These are phyloP conservation scores for Wallacemonas rigidus DNA, from an alignment of 208 protist genomes.

Conservation along the genomic window DNA sequence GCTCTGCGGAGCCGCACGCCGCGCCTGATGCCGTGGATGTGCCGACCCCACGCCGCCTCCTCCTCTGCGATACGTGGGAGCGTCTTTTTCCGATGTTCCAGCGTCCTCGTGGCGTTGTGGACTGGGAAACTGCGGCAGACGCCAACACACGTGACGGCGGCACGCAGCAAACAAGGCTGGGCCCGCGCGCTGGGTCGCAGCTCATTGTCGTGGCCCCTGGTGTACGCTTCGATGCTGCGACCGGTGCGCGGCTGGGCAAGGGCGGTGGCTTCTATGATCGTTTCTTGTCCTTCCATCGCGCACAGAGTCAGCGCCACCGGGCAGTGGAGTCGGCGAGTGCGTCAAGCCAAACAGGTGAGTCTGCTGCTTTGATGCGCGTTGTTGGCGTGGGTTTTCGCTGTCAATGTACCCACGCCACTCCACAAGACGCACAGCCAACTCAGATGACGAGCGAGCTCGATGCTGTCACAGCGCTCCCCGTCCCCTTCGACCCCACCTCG, in stretches of 20 bases:
- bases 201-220: conserved; percentile 71
- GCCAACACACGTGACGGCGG: too few species aligned
- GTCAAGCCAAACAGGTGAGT: too few species aligned
- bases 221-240: conserved; percentile 59
- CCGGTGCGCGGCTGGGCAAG: conserved; percentile 66
- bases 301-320: neutral
- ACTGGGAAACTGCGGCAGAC: neutral
- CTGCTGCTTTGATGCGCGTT: neutral
- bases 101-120: conserved; percentile 30
- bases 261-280: conserved; percentile 90
- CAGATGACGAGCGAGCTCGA: neutral
- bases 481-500: neutral
- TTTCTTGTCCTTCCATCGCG: conserved; percentile 45
- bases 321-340: too few species aligned
- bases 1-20: neutral
- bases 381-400: conserved; percentile 6
- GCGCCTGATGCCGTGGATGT: neutral
- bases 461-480: neutral
- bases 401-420: neutral
- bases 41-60: conserved; percentile 22
- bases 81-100: conserved; percentile 33
- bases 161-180: neutral
- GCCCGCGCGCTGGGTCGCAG: neutral
- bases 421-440: neutral
- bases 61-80: conserved; percentile 41